Base-by-base conservation (phyloP, 495 filamentous ascomycete species). In the Xylaria castorea region DNA sequence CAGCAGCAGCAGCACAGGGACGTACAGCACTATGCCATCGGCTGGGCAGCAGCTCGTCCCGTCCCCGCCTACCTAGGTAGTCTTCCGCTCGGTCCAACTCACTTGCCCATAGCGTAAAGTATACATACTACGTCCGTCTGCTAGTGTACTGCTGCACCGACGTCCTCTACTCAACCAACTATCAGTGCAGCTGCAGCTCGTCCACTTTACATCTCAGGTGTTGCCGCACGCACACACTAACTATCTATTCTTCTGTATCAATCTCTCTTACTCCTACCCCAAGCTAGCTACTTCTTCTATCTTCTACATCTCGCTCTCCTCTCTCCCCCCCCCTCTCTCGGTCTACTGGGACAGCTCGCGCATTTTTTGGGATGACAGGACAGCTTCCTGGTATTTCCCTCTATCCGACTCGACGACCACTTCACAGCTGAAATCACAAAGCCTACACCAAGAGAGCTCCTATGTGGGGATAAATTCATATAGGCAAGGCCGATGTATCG, bases 121-220 rank as follows among this genome's bases (percentile, higher is more conserved):
- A 55, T 16, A n/a, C 4, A 20, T 20, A 32, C 55, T 34, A 60
- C 55, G 8, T n/a, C 18, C 27, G 30, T 30, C 34, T 12, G 58
- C n/a, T 62, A 38, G 20, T 22, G 30, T n/a, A 1, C 36, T 30
- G 22, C 38, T n/a, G 36, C 44, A 44, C 38, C 38, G 16, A 34
- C 32, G 22, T 68, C 66, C 66, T 68, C 48, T 50, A 44, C 66
- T 30, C 27, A 38, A 25, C 46, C 64, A 67, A 67, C 64, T 44
- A 63, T 63, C 32, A 44, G 6, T 27, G 30, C 50, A 55, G 34
- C 11, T 57, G 50, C 66, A 55, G 66, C 61, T 64, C 61, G 61
- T 57, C 36, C 66, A 30, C 66, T 36, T 57, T n/a, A n/a, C 66
- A 55, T 55, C 36, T 40, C 48, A 38, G 20, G 30, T 30, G 36